Evolutionary conservation across 768 basidiomycete species (phyloP).

Genomic region (Xerocomellus dryophilus): DNA sequence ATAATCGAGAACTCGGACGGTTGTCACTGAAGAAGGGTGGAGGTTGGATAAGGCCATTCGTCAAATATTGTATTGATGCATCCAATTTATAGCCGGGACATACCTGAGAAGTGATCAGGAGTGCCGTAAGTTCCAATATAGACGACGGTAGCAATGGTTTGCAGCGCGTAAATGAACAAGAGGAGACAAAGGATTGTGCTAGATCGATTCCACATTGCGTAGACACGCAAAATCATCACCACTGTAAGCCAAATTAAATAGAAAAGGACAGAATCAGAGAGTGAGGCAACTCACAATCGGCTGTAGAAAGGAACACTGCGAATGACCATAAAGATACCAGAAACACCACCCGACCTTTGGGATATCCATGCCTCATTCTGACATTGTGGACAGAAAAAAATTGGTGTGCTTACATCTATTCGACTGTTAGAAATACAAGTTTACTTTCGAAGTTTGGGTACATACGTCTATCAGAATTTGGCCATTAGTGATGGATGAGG

Average conservation of each 20-base stretch:
- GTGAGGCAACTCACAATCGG: neutral
- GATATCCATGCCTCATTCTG: neutral
- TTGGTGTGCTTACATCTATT: neutral
- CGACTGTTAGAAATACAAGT: neutral
- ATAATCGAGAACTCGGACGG: neutral
- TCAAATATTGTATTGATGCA: neutral
- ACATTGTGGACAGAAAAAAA: too few relatives aligned
- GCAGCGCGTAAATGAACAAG: neutral
- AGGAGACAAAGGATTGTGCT: neutral
- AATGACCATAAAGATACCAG: neutral
- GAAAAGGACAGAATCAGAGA: too few relatives aligned
- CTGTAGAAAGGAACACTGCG: neutral
- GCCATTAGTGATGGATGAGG: neutral
- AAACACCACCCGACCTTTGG: neutral
- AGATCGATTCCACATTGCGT: neutral
- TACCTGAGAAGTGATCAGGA: neutral
- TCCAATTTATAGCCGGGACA: neutral
- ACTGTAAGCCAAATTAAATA: neutral
- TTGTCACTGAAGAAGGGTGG: neutral
- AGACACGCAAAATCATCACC: constrained; percentile 4
- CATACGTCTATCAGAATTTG: neutral
- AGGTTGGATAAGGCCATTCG: too few relatives aligned
- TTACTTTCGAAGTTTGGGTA: neutral
- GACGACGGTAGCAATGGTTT: neutral
- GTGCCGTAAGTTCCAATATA: neutral